Conservation (phyloP, 306 rosid species). For the Quercus rubra region DNA sequence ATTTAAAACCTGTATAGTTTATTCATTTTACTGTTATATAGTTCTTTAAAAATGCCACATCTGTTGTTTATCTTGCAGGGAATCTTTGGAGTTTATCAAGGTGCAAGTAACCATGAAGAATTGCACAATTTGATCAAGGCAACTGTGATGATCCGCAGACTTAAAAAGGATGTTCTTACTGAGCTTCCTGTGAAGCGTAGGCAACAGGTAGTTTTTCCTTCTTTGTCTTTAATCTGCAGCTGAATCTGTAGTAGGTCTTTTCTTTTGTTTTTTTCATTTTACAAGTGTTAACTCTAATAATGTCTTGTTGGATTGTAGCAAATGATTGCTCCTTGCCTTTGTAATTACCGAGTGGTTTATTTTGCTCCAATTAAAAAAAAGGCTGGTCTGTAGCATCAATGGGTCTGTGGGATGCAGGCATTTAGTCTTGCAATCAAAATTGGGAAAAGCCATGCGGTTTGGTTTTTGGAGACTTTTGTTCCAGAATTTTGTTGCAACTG, state of each 20-base stretch:
- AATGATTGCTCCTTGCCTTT: neutral
- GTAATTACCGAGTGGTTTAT: neutral
- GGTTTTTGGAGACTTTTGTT: neutral
- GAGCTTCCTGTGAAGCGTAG: constrained; percentile 94
- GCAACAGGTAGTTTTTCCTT: constrained; percentile 64
- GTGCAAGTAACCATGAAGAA: constrained; percentile 97
- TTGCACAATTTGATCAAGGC: constrained; percentile 94
- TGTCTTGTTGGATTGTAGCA: neutral
- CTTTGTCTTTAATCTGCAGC: neutral
- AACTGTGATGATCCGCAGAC: constrained; percentile 92
- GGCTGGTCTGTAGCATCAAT: neutral
- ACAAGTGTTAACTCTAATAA: neutral
- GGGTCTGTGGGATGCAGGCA: neutral
- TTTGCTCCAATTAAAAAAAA: neutral
- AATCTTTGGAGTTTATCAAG: constrained; percentile 82
- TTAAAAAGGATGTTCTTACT: constrained; percentile 86
- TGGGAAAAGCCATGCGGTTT: neutral
- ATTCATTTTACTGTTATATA: constrained; percentile 1
- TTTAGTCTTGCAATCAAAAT: neutral
- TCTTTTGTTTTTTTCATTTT: neutral
- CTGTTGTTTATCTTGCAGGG: constrained; percentile 50
- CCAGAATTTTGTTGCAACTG: neutral
- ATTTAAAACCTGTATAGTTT: neutral
- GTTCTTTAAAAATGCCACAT: constrained; percentile 10
- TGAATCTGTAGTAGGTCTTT: constrained; percentile 10